Base-by-base conservation (phyloP, 2,329 filamentous ascomycete genomes). In the Venturia effusa region DNA sequence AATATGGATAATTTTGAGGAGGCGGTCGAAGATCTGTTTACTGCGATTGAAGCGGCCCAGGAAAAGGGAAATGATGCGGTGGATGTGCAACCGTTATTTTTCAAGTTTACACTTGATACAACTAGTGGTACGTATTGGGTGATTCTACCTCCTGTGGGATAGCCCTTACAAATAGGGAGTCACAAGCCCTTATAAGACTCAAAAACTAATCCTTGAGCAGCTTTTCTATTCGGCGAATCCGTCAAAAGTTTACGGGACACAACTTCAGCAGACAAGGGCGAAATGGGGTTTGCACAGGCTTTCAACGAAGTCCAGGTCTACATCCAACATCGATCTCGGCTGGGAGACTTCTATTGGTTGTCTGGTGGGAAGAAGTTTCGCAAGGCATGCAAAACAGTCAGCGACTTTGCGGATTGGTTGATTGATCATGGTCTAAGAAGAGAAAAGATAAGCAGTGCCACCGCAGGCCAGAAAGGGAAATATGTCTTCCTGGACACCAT, bases 401-500 rank as follows among this genome's bases (percentile, higher is more conserved):
- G 96, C 74, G 74, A 81, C 59, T 93, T 96, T 69, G 84, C 95
- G 62, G 84, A 88, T 72, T 82, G 82, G 10, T 96, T 88, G 75
- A 92, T 96, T 71, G 85, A 92, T 62, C 81, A 83, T 11, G 84
- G 89, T 0, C 83, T 96, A 5, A 79, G 80, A 6, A 83, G 95
- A 1, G 84, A 87, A 59, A 81, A 84, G 65, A n/a, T n/a, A n/a
- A n/a, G n/a, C n/a, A n/a, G n/a, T n/a, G n/a, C n/a, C n/a, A 90
- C 88, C 75, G 83, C 83, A 64, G 90, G 89, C 70, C 84, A 84
- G 10, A 88, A 89, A 71, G 77, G 82, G 67, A 83, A 81, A 59
- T 92, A 94, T 74, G 95, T 89, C 1, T 96, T 97, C 77, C 82
- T 96, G 22, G 89, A 96, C 74, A 89, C 90, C 40, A 83, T 97